Evolutionary conservation across 2,329 filamentous ascomycete genomes (phyloP), one percentile per base, ranked within the genome.

Genomic region (Metarhizium rileyi): DNA sequence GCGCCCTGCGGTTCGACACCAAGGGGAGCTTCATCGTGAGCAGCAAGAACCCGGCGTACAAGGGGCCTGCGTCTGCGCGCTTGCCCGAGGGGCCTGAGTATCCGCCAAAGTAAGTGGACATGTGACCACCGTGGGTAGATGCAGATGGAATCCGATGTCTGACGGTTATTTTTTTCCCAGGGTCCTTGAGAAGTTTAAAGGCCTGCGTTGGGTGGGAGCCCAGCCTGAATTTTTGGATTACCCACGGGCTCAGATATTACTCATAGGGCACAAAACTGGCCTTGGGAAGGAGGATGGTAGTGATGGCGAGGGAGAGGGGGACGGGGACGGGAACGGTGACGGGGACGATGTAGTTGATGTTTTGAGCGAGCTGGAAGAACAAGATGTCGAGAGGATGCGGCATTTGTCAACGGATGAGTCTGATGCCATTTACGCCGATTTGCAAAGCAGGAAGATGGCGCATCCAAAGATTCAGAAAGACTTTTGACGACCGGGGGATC

Each of bases 141-240:
- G n/a, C n/a, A n/a, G n/a, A n/a, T n/a, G n/a, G n/a, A n/a, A n/a
- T n/a, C n/a, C n/a, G n/a, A n/a, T n/a, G 12, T 38, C 12, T 5
- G 2, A 4, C 6, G 10, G 28, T 40, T 9, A 4, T 38, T 25
- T 36, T 28, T 9, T 4, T 18, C 3, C 16, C 49, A 84, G 83
- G 35, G 71, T 93, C 22, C 72, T 81, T 27, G 76, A 88, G 2
- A 84, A 87, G 53, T 95, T 95, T 59, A 70, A 76, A 16, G 75
- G 78, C 6, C 73, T 86, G 2, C 81, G 86, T 42, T 95, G 90
- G 90, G 74, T 81, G 50, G 81, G 87, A 0, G 74, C 87, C 1
- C 73, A 83, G 55, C 86, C 89, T 0, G 79, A 85, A 51, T 81
- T 90, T 56, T 72, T 95, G 3, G 77, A 91, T 57, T 88, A 87